Evolutionary conservation across 2,329 filamentous ascomycete genomes (phyloP), one percentile per base, ranked within the genome.

Genomic region (Curvularia lunata): DNA sequence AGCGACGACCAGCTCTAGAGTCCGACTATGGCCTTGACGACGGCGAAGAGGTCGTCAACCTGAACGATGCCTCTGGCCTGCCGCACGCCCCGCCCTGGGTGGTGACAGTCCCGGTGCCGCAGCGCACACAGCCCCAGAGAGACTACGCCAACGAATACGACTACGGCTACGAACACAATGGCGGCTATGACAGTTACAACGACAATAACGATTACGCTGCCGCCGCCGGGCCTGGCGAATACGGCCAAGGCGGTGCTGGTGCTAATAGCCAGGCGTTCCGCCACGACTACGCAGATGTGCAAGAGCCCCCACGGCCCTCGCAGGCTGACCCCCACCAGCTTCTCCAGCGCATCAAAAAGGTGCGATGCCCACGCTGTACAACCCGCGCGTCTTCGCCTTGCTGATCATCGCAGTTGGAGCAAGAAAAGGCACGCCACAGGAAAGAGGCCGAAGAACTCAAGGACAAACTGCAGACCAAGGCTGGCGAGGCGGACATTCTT

Each of bases 401-500:
- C 67, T 75, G 59, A 73, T 59, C 27, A 40, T 30, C 48, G 50
- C 65, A 78, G 75, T 72, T 83, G 23, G 78, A 82, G 68, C 77
- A 76, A 55, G 78, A 82, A 54, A 76, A 76, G 48, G 69, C 66
- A 7, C 69, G 73, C 41, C 62, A 66, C 53, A 61, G 43, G 58
- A 48, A 59, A n/a, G 59, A 65, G 45, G 60, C 63, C 56, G 41
- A 62, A 10, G 50, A 61, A 32, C 66, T 82, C 38, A 72, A 73
- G 52, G 68, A 70, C 32, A 68, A 75, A 32, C 77, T 81, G 58
- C 74, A 81, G 54, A 77, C 77, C 42, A 89, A 90, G 65, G 81
- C 85, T 18, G 91, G 91, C 48, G 90, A 93, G 72, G 87, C 87
- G 27, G 84, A 89, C 49, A 92, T 93, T 59, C 82, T 93, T n/a